Conservation (phyloP, 2,329 filamentous ascomycete species). For the Penicillium fuscoglaucum region DNA sequence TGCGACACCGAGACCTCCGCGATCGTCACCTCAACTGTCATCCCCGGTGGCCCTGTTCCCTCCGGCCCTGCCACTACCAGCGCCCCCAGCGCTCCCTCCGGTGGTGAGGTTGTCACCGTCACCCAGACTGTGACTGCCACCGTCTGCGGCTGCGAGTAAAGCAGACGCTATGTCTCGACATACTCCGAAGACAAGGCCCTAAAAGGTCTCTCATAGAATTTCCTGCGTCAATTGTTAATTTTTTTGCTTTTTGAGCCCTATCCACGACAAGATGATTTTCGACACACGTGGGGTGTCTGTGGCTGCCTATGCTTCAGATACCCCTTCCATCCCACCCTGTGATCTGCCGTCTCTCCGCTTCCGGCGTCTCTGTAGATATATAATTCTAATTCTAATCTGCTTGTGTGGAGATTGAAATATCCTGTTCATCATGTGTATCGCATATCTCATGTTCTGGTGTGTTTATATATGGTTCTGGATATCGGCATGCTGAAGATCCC, state of each 20-base stretch:
- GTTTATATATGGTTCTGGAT: slow-evolving; percentile 1
- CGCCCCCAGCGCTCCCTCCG: slow-evolving; percentile 14
- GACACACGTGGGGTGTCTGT: background rate
- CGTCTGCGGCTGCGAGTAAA: slow-evolving; percentile 29
- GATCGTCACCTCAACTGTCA: slow-evolving; percentile 14
- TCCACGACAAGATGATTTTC: slow-evolving; percentile 23
- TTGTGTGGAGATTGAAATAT: slow-evolving; percentile 9
- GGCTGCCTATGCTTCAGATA: no score
- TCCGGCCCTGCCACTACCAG: slow-evolving; percentile 15
- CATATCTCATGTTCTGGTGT: background rate
- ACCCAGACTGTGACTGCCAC: slow-evolving; percentile 16
- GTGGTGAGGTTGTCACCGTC: slow-evolving; percentile 9
- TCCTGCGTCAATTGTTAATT: background rate
- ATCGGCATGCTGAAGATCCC: slow-evolving; percentile 1
- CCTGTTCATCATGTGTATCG: slow-evolving; percentile 16
- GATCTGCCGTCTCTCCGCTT: slow-evolving; percentile 17
- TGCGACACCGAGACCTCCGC: slow-evolving; percentile 21
- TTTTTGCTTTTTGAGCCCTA: slow-evolving; percentile 1
- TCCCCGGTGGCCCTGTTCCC: slow-evolving; percentile 10
- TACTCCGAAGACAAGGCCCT: background rate
- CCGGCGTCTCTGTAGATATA: slow-evolving; percentile 32
- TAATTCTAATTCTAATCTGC: slow-evolving; percentile 39
- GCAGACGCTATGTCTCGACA: background rate
- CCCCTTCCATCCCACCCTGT: slow-evolving; percentile 7
- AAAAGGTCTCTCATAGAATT: slow-evolving; percentile 1